Base-by-base conservation (phyloP, 1,284 basidiomycete genomes). In the Ganoderma meredithae region DNA sequence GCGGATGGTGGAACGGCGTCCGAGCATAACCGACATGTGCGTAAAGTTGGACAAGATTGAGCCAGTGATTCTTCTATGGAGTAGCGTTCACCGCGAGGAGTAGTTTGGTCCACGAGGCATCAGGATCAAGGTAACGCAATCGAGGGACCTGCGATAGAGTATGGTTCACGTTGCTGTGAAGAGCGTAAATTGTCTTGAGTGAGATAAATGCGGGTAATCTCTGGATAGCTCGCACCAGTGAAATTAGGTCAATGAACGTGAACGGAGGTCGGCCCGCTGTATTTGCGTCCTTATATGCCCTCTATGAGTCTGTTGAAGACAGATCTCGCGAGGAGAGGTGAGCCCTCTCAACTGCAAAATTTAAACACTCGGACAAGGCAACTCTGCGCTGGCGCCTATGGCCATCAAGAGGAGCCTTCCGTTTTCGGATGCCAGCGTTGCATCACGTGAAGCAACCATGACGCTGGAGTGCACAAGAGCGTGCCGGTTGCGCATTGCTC, bases 401-500 rank as follows among this genome's bases (percentile, higher is more conserved):
- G 6, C 47, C 2, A 49, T 49, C 22, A 49, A 22, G 47, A 10
- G n/a, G 19, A 49, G n/a, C 39, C 13, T 49, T 43, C 56, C 19
- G 22, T 22, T 19, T 39, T 41, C 39, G 64, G 63, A 27, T 63
- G 62, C 39, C 62, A 60, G 53, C 47, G 53, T 55, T 36, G 25
- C 47, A 47, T 63, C 47, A 53, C 62, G 31, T 41, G 47, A 63
- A 49, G 12, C 33, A 53, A 6, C 27, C 39, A 55, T 27, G 41
- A n/a, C 22, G 31, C 22, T 31, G 39, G 40, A 63, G 39, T 27
- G 33, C 47, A 49, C 47, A 25, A 39, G 58, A 64, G 61, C 53
- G 43, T 68, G 71, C 61, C 62, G 62, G 66, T 69, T 49, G 66
- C 58, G 65, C 62, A 67, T 59, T 53, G 62, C 27, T 58, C 19